A percentile compares a stretch with the other conserved stretches of the same genome.
Conservation (phyloP, 345 rosid genomes). For the Populus nigra region DNA sequence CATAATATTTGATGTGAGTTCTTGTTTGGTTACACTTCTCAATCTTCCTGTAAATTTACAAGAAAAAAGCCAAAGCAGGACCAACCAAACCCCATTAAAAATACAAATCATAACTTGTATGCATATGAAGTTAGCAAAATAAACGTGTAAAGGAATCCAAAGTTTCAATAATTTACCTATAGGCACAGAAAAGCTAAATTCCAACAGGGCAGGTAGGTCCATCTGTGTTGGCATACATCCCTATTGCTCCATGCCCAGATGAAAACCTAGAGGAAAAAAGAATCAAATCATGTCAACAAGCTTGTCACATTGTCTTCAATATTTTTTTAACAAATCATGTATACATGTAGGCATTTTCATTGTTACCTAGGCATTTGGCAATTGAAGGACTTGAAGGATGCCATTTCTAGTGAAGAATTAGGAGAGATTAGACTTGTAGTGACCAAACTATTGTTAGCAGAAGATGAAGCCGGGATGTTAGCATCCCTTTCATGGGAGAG, state of each 20-base stretch:
- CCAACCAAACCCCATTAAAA: conserved; percentile 7
- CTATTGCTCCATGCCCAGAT: conserved; percentile 55
- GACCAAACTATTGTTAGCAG: conserved; percentile 39
- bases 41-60: conserved; percentile 30
- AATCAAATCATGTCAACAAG: not conserved
- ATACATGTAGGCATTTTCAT: not conserved
- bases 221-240: conserved; percentile 67
- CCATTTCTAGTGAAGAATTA: conserved; percentile 47
- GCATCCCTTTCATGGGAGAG: conserved; percentile 35
- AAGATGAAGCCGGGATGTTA: conserved; percentile 27
- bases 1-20: conserved; percentile 30
- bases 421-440: conserved; percentile 34
- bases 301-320: not conserved
- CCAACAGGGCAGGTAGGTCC: conserved; percentile 90
- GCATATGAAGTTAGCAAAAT: not conserved
- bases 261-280: conserved; percentile 43
- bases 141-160: conserved; percentile 19
- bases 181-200: conserved; percentile 44
- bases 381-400: conserved; percentile 64
- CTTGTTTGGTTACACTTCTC: conserved; percentile 34
- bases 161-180: conserved; percentile 26
- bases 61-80: conserved; percentile 2
- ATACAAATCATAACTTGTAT: not conserved
- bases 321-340: not conserved
- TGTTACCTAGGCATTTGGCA: conserved; percentile 75